Base-by-base conservation (phyloP, 1,139 yeast species). In the Lodderomyces pseudojiufengensis region DNA sequence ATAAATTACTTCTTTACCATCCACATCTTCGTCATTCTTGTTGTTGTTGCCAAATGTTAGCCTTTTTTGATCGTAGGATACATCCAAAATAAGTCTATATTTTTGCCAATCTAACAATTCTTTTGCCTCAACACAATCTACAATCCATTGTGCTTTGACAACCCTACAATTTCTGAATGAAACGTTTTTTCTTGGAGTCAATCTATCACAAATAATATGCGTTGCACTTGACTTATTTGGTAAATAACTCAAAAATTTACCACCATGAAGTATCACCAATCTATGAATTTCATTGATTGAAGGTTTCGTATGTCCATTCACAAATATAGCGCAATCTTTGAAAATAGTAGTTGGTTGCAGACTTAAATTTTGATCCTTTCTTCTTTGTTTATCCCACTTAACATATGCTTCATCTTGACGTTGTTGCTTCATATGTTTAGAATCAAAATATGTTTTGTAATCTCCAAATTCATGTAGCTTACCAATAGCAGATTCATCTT, bases 291-390 rank as follows among this genome's bases (percentile, higher is more conserved):
- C 84, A 33, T 74, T 65, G 11, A 87, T 71, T 5, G 92, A 78
- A 0, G 97, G 97, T 3, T 61, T 61, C 0, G 97, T 92, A 50
- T 83, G 79, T 0, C 98, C 98, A 51, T 88, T 90, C 15, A 92
- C 87, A 53, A 82, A 80, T 4, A 90, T 70, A 1, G 66, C 60
- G 53, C 92, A 84, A 2, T 73, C 78, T 35, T 59, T 50, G 52
- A 92, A 88, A 0, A 88, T 61, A 1, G 64, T 67, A 0, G 39
- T 47, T 12, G 49, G 45, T 7, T 48, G 27, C 14, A 20, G 12
- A 36, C 45, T 38, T 36, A 52, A 42, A 10, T 51, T 54, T 40
- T 55, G 52, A 10, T 51, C 48, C 12, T 52, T 49, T 11, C 69
- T 54, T 24, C 77, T 55, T 36, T 65, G 57, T 24, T 52, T 50